Base-by-base conservation (phyloP, 1,139 yeast species). In the Hansenula anomala region DNA sequence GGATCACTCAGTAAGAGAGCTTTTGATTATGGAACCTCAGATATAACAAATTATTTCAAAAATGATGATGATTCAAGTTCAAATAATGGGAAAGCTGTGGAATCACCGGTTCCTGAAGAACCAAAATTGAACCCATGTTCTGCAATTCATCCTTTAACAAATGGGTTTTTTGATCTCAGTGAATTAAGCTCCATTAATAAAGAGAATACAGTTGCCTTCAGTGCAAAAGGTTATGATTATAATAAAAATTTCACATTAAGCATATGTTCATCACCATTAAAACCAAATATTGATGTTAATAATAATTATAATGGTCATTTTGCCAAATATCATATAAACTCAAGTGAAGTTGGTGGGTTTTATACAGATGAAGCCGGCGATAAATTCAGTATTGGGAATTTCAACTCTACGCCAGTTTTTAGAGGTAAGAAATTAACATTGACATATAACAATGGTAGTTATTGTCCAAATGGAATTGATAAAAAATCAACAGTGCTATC, bases 171-270 rank as follows among this genome's bases (percentile, higher is more conserved):
- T 37, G 83, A 79, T 50, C 58, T 79, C 30, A 58, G 78, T 16
- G 73, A 73, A 7, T 58, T 79, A 27, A 72, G 81, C 2, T 57
- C 75, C 1, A 63, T 45, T 5, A 46, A 48, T 15, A 49, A 49
- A 24, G 58, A 52, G 5, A 34, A 41, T 6, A 30, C 47, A 4
- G 59, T 69, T 33, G 73, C 79, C 7, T 87, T 92, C 88, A 62
- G 69, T 33, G 78, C 90, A 4, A 71, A 72, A 44, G 95, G 95
- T 0, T 73, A 72, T 54, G 95, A 84, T 49, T 76, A 75, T 49
- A 81, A 82, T 16, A 70, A 69, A 39, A 89, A 89, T 59, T 89
- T 80, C 61, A 84, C 96, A 1, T 51, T 89, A 31, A 92, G 94
- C 10, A 69, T 89, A 4, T 89, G 97, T 54, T 76, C 89, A 8